Base-by-base conservation (phyloP, 495 filamentous ascomycete species). In the Margaritispora aquatica region DNA sequence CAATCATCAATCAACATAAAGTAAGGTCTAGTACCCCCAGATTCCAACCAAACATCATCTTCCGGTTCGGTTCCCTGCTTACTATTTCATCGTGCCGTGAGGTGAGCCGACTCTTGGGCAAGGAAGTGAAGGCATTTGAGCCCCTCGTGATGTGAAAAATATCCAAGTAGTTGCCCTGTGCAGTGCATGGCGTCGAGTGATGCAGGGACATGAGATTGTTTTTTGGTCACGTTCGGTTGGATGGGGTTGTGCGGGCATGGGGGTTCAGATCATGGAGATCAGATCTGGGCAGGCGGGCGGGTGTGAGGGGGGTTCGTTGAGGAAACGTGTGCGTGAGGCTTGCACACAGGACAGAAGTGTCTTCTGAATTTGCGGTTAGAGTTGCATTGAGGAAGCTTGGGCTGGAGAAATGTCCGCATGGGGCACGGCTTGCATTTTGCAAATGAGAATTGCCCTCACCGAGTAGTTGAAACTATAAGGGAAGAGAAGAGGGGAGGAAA, bases 221-320 rank as follows among this genome's bases (percentile, higher is more conserved):
- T n/a, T 44, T 44, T 44, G 38, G 24, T 54, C 49, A 44, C 53
- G 59, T 38, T 51, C 21, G 2, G 47, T n/a, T n/a, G n/a, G n/a
- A n/a, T n/a, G n/a, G n/a, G n/a, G n/a, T n/a, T n/a, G n/a, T n/a
- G n/a, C n/a, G n/a, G n/a, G n/a, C n/a, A n/a, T n/a, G n/a, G n/a
- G n/a, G n/a, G n/a, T n/a, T n/a, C n/a, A n/a, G n/a, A n/a, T n/a
- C 19, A 56, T 52, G 59, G 59, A 53, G 59, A 54, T 61, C 34
- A 61, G 31, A 38, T 55, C 19, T 50, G 24, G 50, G 50, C 24
- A 17, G 17, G 24, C 15, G 38, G 38, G 4, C 10, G 38, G 3
- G 38, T 8, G 38, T 9, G 7, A 8, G n/a, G n/a, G n/a, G n/a
- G n/a, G n/a, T n/a, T n/a, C n/a, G n/a, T n/a, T n/a, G n/a, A n/a